phyloP scores from a whole-genome alignment of 768 basidiomycete species.

The Pleurotus cornucopiae region DNA sequence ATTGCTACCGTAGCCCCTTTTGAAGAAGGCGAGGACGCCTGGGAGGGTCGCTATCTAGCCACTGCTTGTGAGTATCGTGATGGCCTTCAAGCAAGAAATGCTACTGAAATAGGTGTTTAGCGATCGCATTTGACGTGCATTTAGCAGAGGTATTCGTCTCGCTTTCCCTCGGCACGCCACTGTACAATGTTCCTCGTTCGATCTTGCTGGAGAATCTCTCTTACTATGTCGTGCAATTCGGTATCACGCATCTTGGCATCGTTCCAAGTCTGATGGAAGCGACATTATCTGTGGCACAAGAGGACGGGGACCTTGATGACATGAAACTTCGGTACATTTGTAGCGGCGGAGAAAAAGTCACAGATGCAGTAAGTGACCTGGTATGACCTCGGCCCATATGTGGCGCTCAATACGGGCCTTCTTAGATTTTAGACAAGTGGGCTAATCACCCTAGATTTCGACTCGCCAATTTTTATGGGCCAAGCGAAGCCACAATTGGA shows the following conservation, averaged over 20 bases:
- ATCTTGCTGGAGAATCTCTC: conserved; percentile 40
- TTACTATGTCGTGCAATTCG: conserved; percentile 28
- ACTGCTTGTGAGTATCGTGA: conserved; percentile 35
- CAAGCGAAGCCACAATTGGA: conserved; percentile 50
- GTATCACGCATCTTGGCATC: conserved; percentile 45
- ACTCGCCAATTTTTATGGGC: conserved; percentile 49
- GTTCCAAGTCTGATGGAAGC: conserved; percentile 53
- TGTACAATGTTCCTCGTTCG: conserved; percentile 38
- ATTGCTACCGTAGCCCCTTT: conserved; percentile 23
- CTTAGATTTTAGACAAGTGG: conserved; percentile 42
- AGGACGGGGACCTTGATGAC: conserved; percentile 15
- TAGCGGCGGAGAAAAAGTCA: conserved; percentile 52
- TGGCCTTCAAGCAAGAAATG: background rate
- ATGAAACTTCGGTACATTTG: conserved; percentile 38
- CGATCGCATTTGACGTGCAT: conserved; percentile 51
- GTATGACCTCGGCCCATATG: background rate
- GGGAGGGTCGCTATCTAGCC: conserved; percentile 28
- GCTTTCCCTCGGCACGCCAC: conserved; percentile 38
- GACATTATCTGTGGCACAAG: conserved; percentile 31
- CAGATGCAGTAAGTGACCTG: conserved; percentile 35
- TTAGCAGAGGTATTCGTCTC: conserved; percentile 38
- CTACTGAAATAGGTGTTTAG: conserved; percentile 17
- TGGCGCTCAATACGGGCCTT: background rate
- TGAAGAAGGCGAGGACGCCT: conserved; percentile 14
- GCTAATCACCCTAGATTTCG: conserved; percentile 37